Evolutionary conservation across 2,329 filamentous ascomycete genomes (phyloP).

Genomic region (Botrytis galanthina): DNA sequence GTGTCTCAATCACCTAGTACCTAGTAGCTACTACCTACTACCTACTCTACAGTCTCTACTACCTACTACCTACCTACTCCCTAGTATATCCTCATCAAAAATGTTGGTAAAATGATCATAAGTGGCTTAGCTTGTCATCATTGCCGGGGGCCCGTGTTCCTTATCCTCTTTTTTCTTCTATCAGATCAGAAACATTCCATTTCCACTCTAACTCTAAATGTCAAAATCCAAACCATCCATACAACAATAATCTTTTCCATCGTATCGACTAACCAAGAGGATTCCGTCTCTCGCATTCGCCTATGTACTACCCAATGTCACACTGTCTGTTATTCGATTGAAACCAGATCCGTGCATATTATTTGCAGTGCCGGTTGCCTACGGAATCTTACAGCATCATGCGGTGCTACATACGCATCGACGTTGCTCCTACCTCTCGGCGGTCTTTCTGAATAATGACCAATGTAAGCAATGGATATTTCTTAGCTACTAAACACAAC

Average conservation of each 20-base stretch:
- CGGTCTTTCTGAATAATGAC: conserved; percentile 15
- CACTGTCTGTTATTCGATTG: conserved; percentile 12
- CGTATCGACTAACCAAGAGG: background rate
- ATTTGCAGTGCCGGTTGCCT: conserved; percentile 14
- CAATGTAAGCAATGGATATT: conserved; percentile 16
- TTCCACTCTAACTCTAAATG: background rate
- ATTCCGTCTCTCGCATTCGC: conserved; percentile 5
- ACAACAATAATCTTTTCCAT: background rate
- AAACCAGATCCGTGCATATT: conserved; percentile 13
- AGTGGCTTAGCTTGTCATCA: background rate
- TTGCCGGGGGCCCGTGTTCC: background rate
- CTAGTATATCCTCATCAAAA: conserved; percentile 4
- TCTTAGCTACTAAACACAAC: conserved; percentile 12
- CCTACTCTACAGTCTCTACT: too few relatives aligned
- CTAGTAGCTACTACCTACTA: too few relatives aligned
- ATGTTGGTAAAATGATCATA: background rate
- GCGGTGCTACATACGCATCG: conserved; percentile 20
- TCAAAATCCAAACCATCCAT: background rate
- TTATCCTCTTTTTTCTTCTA: background rate
- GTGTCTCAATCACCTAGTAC: background rate
- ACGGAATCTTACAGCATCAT: conserved; percentile 20
- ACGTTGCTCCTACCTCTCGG: conserved; percentile 13
- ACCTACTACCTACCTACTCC: too few relatives aligned
- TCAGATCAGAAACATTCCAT: background rate
- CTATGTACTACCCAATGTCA: conserved; percentile 10